These are phyloP conservation scores for Cryoendolithus antarcticus DNA, from an alignment of 2,329 filamentous ascomycete genomes.

Conservation along the genomic window DNA sequence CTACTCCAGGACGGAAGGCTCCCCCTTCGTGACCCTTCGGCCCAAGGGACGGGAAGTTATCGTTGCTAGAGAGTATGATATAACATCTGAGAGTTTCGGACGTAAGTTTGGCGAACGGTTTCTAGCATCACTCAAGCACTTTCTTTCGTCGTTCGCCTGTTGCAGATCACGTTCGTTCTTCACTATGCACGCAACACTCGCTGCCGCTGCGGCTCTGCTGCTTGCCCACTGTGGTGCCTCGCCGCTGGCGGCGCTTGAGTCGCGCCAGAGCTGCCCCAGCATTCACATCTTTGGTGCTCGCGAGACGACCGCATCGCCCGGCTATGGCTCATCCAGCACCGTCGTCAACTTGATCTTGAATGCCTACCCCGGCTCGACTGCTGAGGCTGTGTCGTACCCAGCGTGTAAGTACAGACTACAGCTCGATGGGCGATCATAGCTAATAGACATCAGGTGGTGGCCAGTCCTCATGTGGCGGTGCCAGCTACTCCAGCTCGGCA, in stretches of 20 bases:
- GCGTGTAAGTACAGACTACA: constrained; percentile 23
- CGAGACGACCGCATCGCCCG: constrained; percentile 29
- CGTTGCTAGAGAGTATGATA: no score
- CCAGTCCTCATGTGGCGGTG: constrained; percentile 44
- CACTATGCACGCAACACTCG: constrained; percentile 1
- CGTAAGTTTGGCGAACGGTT: no score
- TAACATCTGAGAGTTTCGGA: no score
- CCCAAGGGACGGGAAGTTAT: no score
- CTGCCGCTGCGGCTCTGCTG: constrained; percentile 1
- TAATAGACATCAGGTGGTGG: constrained; percentile 38
- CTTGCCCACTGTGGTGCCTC: constrained; percentile 4
- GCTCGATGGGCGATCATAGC: background rate
- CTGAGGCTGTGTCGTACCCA: constrained; percentile 35
- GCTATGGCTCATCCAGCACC: constrained; percentile 28
- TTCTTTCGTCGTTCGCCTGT: no score
- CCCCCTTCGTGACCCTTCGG: no score
- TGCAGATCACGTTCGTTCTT: background rate
- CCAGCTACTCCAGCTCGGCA: constrained; percentile 48
- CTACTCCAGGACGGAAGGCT: no score
- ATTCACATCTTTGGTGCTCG: constrained; percentile 34
- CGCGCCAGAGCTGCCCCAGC: constrained; percentile 23
- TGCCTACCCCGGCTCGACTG: constrained; percentile 28
- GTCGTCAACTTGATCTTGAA: constrained; percentile 29
- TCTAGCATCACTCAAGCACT: no score
- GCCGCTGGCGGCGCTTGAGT: constrained; percentile 4